Evolutionary conservation across 306 rosid genomes (phyloP).

Genomic region (Rosa multiflora): DNA sequence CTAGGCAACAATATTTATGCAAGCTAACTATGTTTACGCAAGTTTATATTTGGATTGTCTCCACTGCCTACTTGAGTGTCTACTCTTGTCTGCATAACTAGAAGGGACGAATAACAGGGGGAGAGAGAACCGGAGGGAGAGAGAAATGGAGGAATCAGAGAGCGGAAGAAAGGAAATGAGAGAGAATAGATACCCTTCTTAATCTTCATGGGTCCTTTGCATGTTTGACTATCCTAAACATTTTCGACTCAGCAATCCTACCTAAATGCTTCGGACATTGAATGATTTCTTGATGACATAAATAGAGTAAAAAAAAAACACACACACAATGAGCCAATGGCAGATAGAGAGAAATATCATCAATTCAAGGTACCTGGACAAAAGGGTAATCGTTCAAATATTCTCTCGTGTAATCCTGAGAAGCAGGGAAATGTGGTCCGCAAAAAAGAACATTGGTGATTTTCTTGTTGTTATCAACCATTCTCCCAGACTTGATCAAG

Average conservation of each 20-base stretch:
- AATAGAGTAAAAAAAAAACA: not conserved
- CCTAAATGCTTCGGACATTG: not conserved
- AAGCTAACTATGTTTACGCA: no score
- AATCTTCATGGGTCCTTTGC: not conserved
- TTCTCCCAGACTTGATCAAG: not conserved
- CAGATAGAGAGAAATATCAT: not conserved
- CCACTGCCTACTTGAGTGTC: not conserved
- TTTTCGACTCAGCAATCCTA: not conserved
- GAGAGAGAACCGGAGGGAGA: not conserved
- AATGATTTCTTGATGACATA: not conserved
- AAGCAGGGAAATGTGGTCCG: conserved; percentile 61
- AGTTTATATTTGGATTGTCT: not conserved
- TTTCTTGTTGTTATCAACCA: conserved; percentile 24
- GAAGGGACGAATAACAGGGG: not conserved
- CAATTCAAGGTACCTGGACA: conserved; percentile 51
- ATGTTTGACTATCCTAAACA: not conserved
- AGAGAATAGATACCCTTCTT: no score
- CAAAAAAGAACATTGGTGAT: conserved; percentile 74
- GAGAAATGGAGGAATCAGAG: no score
- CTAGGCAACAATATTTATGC: not conserved
- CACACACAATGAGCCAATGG: not conserved
- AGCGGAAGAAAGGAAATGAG: no score
- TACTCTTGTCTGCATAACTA: not conserved
- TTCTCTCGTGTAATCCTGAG: conserved; percentile 57
- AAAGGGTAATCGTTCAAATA: conserved; percentile 57